Percentiles rank a stretch among this genome's conserved stretches.
These are phyloP conservation scores for Pulveroboletus sp. DNA, from an alignment of 768 basidiomycete genomes.

Conservation along the genomic window DNA sequence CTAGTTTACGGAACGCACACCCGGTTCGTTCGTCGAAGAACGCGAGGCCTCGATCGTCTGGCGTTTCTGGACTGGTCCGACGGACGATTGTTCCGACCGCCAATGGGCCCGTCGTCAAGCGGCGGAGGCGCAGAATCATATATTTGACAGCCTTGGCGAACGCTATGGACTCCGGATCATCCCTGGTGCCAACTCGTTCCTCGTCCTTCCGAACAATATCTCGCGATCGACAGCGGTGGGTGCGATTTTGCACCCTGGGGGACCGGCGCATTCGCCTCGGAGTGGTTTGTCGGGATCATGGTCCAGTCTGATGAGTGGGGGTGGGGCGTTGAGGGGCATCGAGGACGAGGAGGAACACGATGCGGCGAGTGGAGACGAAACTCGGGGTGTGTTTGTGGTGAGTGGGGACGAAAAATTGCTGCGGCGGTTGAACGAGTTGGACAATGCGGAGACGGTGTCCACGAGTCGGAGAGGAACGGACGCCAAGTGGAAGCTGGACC, in stretches of 20 bases:
- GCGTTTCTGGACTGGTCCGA: constrained; percentile 69
- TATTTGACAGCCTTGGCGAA: constrained; percentile 83
- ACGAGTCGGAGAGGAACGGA: constrained; percentile 74
- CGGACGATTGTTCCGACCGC: constrained; percentile 50
- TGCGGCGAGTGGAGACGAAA: constrained; percentile 34
- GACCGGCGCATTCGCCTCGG: constrained; percentile 36
- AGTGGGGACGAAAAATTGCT: constrained; percentile 77
- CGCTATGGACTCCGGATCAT: constrained; percentile 81
- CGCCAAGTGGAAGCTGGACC: constrained; percentile 60
- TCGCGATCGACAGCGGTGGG: constrained; percentile 81
- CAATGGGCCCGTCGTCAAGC: constrained; percentile 85
- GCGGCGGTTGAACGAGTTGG: constrained; percentile 69
- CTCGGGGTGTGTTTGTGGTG: constrained; percentile 59
- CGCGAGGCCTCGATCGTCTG: constrained; percentile 79
- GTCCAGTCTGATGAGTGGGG: constrained; percentile 30
- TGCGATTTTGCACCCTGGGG: constrained; percentile 68
- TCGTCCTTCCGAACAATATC: constrained; percentile 77
- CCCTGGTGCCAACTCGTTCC: constrained; percentile 73
- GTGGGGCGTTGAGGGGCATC: neutral
- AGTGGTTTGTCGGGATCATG: constrained; percentile 31
- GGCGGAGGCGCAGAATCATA: constrained; percentile 88
- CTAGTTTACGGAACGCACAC: constrained; percentile 86
- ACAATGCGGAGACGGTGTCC: constrained; percentile 65
- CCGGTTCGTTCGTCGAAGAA: constrained; percentile 80
- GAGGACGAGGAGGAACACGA: constrained; percentile 15